These are phyloP conservation scores for Kregervanrija delftensis DNA, from an alignment of 805 yeast species.

Conservation along the genomic window DNA sequence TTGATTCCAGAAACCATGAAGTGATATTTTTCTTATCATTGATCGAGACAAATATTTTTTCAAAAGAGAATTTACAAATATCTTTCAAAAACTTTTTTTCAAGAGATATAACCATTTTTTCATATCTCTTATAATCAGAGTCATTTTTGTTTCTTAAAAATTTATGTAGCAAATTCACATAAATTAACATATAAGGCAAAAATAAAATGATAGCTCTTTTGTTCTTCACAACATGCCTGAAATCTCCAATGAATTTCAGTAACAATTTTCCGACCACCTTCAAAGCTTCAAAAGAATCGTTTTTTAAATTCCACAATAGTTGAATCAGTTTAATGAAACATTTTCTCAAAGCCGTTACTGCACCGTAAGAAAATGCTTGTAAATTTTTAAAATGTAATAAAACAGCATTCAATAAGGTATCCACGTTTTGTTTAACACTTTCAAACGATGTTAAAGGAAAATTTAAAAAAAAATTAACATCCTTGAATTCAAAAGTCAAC, in stretches of 20 bases:
- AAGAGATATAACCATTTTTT: not conserved
- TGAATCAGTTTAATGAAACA: slow-evolving; percentile 19
- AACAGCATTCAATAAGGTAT: slow-evolving; percentile 5
- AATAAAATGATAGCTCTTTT: slow-evolving; percentile 9
- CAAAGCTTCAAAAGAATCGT: slow-evolving; percentile 7
- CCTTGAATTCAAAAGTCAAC: slow-evolving; percentile 13
- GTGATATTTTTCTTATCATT: slow-evolving; percentile 7
- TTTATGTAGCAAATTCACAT: slow-evolving; percentile 14
- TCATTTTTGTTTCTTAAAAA: slow-evolving; percentile 8
- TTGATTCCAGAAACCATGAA: slow-evolving; percentile 16
- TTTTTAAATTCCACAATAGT: slow-evolving; percentile 18
- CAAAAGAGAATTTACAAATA: slow-evolving; percentile 14
- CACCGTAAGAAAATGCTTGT: not conserved
- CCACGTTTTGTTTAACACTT: not conserved
- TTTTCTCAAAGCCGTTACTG: slow-evolving; percentile 15
- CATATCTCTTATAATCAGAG: slow-evolving; percentile 4
- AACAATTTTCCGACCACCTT: slow-evolving; percentile 13
- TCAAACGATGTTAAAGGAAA: slow-evolving; percentile 9
- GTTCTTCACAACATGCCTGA: slow-evolving; percentile 6
- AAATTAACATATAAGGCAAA: slow-evolving; percentile 19
- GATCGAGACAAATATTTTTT: slow-evolving; percentile 11
- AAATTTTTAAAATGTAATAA: slow-evolving; percentile 2
- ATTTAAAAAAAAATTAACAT: not conserved
- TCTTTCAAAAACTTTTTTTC: slow-evolving; percentile 12
- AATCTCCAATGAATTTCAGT: slow-evolving; percentile 7